These are phyloP conservation scores for Penicillium sp. DNA, from an alignment of 2,329 filamentous ascomycete species.

Conservation along the genomic window DNA sequence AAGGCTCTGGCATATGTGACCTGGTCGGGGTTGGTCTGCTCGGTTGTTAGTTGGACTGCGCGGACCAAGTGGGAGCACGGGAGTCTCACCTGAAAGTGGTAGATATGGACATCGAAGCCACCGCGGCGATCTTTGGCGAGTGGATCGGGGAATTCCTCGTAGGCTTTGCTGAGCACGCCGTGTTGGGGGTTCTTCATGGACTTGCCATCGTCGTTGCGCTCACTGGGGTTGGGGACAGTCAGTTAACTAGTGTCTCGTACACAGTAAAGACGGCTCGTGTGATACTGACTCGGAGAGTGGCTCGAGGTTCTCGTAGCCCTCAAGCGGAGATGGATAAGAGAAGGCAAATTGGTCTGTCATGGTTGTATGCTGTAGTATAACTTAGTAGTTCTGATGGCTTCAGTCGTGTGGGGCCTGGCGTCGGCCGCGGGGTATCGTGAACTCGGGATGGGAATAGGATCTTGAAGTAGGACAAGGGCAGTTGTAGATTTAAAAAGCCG, in stretches of 20 bases:
- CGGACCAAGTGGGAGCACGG: neutral
- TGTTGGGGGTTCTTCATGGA: constrained; percentile 69
- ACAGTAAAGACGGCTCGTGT: neutral
- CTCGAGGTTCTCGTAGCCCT: constrained; percentile 53
- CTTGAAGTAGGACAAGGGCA: neutral
- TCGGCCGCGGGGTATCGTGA: neutral
- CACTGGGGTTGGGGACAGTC: constrained; percentile 39
- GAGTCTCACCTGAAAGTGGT: constrained; percentile 64
- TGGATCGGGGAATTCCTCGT: constrained; percentile 68
- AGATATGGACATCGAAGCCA: constrained; percentile 86
- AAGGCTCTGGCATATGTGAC: constrained; percentile 68
- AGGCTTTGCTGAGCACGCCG: constrained; percentile 65
- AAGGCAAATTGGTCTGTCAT: constrained; percentile 57
- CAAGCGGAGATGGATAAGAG: constrained; percentile 58
- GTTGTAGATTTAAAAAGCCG: neutral
- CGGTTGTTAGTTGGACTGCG: neutral
- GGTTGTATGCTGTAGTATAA: neutral
- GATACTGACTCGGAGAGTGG: constrained; percentile 49
- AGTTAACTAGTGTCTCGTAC: neutral
- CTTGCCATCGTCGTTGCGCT: constrained; percentile 72
- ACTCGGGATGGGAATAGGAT: neutral
- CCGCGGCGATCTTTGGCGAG: constrained; percentile 67
- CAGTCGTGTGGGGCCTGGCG: neutral
- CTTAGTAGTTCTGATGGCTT: neutral
- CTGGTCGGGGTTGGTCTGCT: constrained; percentile 61